Percentiles rank a stretch among this genome's conserved stretches.
Conservation (phyloP, 2,329 filamentous ascomycete species). For the Lasiodiplodia hormozganensis region DNA sequence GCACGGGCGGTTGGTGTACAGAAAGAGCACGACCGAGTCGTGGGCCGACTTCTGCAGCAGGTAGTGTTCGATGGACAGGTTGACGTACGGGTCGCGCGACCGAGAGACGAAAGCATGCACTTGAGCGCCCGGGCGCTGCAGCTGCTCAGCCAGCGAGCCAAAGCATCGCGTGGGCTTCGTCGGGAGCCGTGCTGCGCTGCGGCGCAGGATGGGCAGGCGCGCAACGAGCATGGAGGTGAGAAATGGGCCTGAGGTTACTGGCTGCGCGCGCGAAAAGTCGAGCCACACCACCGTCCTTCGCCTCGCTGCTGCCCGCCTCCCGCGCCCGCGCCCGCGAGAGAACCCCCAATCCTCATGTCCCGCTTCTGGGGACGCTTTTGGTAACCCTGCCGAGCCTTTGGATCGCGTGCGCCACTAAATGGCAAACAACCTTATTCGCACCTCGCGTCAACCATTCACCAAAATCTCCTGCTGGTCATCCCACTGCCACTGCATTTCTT, state of each 20-base stretch:
- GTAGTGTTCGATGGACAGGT: constrained; percentile 92
- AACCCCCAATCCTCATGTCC: background rate
- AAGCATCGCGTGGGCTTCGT: constrained; percentile 5
- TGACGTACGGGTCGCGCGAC: constrained; percentile 79
- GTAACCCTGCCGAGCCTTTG: background rate
- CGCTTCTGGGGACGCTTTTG: background rate
- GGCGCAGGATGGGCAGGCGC: constrained; percentile 16
- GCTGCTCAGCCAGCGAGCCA: constrained; percentile 13
- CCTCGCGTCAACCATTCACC: background rate
- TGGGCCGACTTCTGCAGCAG: constrained; percentile 77
- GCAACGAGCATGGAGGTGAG: constrained; percentile 17
- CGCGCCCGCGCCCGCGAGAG: background rate
- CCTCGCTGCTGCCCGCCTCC: background rate
- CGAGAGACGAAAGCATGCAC: constrained; percentile 54
- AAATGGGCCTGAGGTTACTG: constrained; percentile 6
- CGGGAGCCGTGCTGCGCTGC: constrained; percentile 5
- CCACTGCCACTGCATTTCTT: too few species aligned
- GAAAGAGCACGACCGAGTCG: constrained; percentile 78
- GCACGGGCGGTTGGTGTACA: constrained; percentile 87
- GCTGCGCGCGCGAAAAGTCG: background rate
- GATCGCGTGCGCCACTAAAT: background rate
- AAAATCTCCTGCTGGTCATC: background rate
- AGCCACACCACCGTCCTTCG: constrained; percentile 2
- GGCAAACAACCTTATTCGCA: background rate
- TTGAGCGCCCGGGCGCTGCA: constrained; percentile 10